Conservation (phyloP, 2,329 filamentous ascomycete genomes). For the Pseudocercospora cruenta region DNA sequence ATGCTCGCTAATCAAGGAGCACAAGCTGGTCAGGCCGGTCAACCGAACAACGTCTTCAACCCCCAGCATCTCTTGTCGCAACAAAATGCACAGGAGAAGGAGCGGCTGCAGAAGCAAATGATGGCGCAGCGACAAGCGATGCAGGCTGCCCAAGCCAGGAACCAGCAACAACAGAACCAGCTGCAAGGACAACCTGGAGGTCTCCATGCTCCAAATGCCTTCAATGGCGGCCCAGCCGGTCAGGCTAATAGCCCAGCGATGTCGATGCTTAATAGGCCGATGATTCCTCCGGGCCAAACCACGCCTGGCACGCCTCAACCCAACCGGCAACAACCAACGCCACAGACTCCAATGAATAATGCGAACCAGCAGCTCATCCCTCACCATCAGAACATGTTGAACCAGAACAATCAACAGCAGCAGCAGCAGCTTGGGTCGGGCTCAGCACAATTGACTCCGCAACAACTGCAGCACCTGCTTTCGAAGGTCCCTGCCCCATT, state of each 20-base stretch:
- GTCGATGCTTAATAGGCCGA: conserved; percentile 54
- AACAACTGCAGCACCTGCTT: conserved; percentile 18
- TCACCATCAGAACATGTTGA: conserved; percentile 39
- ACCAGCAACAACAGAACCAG: conserved; percentile 48
- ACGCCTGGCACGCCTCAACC: conserved; percentile 39
- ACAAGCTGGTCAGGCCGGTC: conserved; percentile 22
- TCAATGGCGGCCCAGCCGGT: conserved; percentile 37
- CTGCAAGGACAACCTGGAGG: conserved; percentile 52
- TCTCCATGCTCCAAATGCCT: conserved; percentile 47
- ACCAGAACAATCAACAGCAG: conserved; percentile 42
- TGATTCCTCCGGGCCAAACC: conserved; percentile 50
- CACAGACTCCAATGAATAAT: conserved; percentile 33
- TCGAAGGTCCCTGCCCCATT: conserved; percentile 23
- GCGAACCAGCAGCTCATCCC: conserved; percentile 32
- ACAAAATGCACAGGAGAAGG: conserved; percentile 45
- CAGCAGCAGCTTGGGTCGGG: conserved; percentile 34
- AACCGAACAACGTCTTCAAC: conserved; percentile 23
- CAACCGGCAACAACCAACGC: conserved; percentile 34
- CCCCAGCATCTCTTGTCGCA: conserved; percentile 46
- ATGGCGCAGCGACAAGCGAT: conserved; percentile 43
- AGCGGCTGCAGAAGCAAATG: conserved; percentile 45
- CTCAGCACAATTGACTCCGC: conserved; percentile 18
- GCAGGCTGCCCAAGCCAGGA: conserved; percentile 30
- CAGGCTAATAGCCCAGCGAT: conserved; percentile 48
- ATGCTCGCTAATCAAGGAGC: conserved; percentile 39